Evolutionary conservation across 148 eudicot species (phyloP), one percentile per base, ranked within the genome.

Genomic region (Chenopodium album): DNA sequence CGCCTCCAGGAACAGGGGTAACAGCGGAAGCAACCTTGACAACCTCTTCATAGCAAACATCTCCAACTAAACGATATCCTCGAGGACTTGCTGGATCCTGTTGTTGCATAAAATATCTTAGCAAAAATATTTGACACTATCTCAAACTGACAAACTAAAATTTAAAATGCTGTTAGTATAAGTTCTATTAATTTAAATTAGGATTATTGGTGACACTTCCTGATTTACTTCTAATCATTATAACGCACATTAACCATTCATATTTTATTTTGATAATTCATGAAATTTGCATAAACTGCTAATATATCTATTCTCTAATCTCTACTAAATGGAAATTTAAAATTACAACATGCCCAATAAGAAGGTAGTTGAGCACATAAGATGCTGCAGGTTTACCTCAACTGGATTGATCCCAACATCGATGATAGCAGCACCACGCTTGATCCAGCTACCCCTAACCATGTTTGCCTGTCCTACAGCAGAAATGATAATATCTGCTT

Each of bases 371-470:
- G 23, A 59, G 32, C 28, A 20, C 70, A 63, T 4, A 26, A 79
- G 66, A 62, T 64, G 68, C 64, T 77, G 7, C 67, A 67, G 60
- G 41, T 88, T 84, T 48, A 96, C 98, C 92, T 96, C 95, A 74
- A 96, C 91, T 6, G 92, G 92, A 85, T 94, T 96, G 59, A 95
- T 93, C 60, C 99, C 99, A 86, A 94, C 99, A 83, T 96, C 99
- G 65, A 96, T 92, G 82, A 96, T 76, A 68, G 94, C 95, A 37
- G 99, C 91, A 37, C 99, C 97, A 44, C 90, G 95, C 87, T 94
- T 96, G 81, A 96, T 89, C 97, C 98, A 96, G 88, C 92, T 92
- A 80, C 98, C 97, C 78, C 86, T 89, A 78, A 96, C 95, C 95
- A 96, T 90, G 86, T 96, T 96, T 23, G 97, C 90, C 84, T 89